Conservation (phyloP, 2,329 filamentous ascomycete species). For the Fusarium ambrosium region DNA sequence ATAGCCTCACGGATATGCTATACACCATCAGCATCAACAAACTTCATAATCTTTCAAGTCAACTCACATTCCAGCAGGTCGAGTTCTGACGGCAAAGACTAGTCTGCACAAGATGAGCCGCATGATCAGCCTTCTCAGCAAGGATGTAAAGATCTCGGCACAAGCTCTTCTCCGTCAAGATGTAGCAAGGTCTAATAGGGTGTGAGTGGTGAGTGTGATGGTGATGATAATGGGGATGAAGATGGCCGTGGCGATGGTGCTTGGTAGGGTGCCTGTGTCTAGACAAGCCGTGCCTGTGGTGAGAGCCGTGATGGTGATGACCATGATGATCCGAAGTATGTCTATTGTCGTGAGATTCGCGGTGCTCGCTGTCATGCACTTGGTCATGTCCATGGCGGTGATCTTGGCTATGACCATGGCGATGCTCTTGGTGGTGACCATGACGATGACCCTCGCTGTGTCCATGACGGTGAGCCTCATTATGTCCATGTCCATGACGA, state of each 20-base stretch:
- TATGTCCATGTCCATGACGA: not conserved
- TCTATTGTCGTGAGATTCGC: not conserved
- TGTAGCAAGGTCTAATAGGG: constrained; percentile 29
- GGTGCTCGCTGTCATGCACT: not conserved
- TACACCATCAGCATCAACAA: constrained; percentile 17
- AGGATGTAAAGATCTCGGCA: constrained; percentile 44
- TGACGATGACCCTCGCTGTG: not conserved
- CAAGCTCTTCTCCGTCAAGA: constrained; percentile 39
- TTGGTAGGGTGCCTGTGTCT: constrained; percentile 25
- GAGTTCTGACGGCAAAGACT: constrained; percentile 32
- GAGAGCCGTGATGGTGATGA: not conserved
- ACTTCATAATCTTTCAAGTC: not conserved
- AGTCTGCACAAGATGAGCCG: constrained; percentile 38
- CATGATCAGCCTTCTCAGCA: constrained; percentile 41
- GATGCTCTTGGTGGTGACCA: not conserved
- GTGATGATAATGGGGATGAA: constrained; percentile 30
- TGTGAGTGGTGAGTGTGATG: constrained; percentile 34
- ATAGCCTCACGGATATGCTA: constrained; percentile 42
- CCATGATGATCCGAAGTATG: not conserved
- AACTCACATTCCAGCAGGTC: constrained; percentile 44
- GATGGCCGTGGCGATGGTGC: constrained; percentile 27
- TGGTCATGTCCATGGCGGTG: not conserved
- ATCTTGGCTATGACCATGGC: constrained; percentile 5
- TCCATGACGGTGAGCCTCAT: constrained; percentile 4
- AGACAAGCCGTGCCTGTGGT: constrained; percentile 6